phyloP scores from a whole-genome alignment of 2,329 filamentous ascomycete species.

The Elsinoe necatrix region DNA sequence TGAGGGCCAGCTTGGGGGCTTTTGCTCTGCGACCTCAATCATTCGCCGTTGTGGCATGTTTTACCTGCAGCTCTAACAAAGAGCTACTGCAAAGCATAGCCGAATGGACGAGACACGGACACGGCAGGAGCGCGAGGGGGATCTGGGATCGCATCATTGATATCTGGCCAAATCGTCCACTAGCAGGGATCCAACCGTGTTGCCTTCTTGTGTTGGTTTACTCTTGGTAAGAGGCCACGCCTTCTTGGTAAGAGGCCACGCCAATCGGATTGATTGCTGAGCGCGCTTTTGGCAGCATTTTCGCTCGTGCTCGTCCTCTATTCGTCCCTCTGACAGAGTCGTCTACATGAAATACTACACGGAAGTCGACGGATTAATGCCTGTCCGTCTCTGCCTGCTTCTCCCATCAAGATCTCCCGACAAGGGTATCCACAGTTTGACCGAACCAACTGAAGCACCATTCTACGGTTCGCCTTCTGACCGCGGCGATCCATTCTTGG shows the following conservation, averaged over 20 bases:
- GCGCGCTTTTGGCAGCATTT: slow-evolving; percentile 3
- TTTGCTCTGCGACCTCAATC: not conserved
- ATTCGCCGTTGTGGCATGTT: slow-evolving; percentile 7
- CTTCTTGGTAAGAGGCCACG: not conserved
- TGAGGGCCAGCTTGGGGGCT: too few relatives aligned
- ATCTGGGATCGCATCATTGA: slow-evolving; percentile 11
- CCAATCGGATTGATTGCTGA: slow-evolving; percentile 9
- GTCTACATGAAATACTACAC: not conserved
- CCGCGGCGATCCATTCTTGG: not conserved
- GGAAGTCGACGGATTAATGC: slow-evolving; percentile 1
- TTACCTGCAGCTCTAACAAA: not conserved
- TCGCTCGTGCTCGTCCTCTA: not conserved
- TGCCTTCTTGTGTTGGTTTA: slow-evolving; percentile 14
- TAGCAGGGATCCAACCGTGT: not conserved
- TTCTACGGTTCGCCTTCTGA: not conserved
- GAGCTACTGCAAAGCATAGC: slow-evolving; percentile 2
- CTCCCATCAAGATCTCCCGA: not conserved
- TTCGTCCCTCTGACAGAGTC: not conserved
- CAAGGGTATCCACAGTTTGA: not conserved
- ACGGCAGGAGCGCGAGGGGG: slow-evolving; percentile 9
- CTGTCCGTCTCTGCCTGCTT: not conserved
- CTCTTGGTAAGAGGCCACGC: not conserved
- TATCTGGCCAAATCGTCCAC: slow-evolving; percentile 8
- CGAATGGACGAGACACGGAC: not conserved
- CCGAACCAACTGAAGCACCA: not conserved